A percentile compares a stretch with the other conserved stretches of the same genome.
These are phyloP conservation scores for Ustilago xerochloae DNA, from an alignment of 1,284 basidiomycete species.

Conservation along the genomic window DNA sequence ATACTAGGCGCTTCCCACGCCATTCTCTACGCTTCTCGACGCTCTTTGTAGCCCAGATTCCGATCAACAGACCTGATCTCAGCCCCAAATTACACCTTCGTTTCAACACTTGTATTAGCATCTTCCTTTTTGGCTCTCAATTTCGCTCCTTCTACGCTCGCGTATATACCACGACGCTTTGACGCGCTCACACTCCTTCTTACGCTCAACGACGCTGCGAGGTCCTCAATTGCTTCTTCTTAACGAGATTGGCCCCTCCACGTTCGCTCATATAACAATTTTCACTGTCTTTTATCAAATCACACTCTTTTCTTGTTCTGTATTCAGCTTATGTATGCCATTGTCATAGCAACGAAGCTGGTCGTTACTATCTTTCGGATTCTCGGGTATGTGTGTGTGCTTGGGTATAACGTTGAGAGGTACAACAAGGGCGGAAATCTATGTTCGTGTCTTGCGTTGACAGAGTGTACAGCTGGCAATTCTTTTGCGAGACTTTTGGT, in stretches of 20 bases:
- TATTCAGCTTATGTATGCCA: background rate
- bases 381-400: background rate
- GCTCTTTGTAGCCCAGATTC: background rate
- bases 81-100: background rate
- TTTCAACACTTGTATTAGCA: constrained; percentile 17
- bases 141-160: constrained; percentile 4
- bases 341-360: background rate
- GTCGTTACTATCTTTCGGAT: background rate
- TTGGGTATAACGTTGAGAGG: constrained; percentile 3
- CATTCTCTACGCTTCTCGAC: background rate
- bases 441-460: constrained; percentile 12
- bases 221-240: constrained; percentile 13
- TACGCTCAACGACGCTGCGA: constrained; percentile 4
- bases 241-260: constrained; percentile 8
- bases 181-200: background rate
- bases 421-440: background rate
- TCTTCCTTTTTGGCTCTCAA: background rate
- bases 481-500: constrained; percentile 3
- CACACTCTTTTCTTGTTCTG: constrained; percentile 4
- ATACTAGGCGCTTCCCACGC: constrained; percentile 10
- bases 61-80: background rate
- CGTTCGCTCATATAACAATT: background rate
- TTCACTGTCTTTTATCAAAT: constrained; percentile 17
- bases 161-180: constrained; percentile 26
- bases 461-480: constrained; percentile 12